A percentile compares a stretch with the other conserved stretches of the same genome.
These are phyloP conservation scores for Fusarium nygamai DNA, from an alignment of 2,329 filamentous ascomycete species.

Conservation along the genomic window DNA sequence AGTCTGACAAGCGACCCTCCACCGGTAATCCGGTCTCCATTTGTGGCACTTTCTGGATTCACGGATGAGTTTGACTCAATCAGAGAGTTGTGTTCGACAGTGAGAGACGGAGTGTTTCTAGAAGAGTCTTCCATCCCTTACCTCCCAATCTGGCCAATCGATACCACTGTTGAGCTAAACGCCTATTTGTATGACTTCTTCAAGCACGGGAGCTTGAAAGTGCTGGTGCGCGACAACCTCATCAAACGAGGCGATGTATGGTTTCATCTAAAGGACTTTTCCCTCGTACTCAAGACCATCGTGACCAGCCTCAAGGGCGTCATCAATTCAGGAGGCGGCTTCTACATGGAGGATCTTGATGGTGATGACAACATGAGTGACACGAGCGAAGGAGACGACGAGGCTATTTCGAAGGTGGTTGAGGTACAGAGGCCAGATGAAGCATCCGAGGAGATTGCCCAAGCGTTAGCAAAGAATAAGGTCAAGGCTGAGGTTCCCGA, in stretches of 20 bases:
- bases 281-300: constrained; percentile 73
- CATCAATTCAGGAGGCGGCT: constrained; percentile 52
- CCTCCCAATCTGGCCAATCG: constrained; percentile 68
- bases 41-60: constrained; percentile 76
- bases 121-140: constrained; percentile 79
- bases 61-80: constrained; percentile 72
- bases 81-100: constrained; percentile 72
- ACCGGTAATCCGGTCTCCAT: constrained; percentile 69
- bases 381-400: not conserved
- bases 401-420: not conserved
- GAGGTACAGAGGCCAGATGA: not conserved
- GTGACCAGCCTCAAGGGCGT: constrained; percentile 71
- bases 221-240: constrained; percentile 71
- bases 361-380: constrained; percentile 47
- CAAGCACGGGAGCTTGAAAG: constrained; percentile 73
- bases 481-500: constrained; percentile 46
- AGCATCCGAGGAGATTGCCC: not conserved
- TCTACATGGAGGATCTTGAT: constrained; percentile 43
- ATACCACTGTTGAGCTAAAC: constrained; percentile 63
- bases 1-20: constrained; percentile 23
- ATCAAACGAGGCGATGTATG: constrained; percentile 75
- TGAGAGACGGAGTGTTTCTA: constrained; percentile 76
- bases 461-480: not conserved
- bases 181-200: constrained; percentile 81
- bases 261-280: constrained; percentile 73